These are phyloP conservation scores for Thamnidium elegans DNA, from an alignment of 192 early-diverging fungal genomes.

Conservation along the genomic window DNA sequence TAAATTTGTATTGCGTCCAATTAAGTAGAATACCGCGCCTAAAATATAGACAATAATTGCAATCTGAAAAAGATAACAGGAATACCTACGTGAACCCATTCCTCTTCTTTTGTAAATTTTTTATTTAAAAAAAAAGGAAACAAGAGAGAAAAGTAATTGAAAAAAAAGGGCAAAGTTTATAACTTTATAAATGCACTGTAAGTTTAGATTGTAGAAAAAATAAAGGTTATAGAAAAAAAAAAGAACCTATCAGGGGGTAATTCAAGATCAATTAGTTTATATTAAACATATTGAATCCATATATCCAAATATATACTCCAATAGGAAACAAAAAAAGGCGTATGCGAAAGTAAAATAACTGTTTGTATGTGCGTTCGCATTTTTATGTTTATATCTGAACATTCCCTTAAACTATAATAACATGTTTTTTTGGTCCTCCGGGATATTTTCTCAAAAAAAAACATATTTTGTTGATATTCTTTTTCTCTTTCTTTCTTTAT, in stretches of 20 bases:
- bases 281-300: too few species aligned
- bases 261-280: not conserved
- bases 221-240: not conserved
- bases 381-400: too few species aligned
- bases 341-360: too few species aligned
- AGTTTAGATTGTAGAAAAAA: not conserved
- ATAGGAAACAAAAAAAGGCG: too few species aligned
- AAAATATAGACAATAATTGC: not conserved
- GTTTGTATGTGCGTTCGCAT: too few species aligned
- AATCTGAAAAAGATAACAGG: constrained; percentile 7
- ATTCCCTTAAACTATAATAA: too few species aligned
- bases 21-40: not conserved
- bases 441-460: not conserved
- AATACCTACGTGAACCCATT: constrained; percentile 4
- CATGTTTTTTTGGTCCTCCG: not conserved
- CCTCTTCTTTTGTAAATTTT: not conserved
- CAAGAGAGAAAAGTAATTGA: not conserved
- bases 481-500: not conserved
- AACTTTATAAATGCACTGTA: too few species aligned
- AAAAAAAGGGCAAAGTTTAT: not conserved
- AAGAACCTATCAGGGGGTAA: too few species aligned
- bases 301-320: too few species aligned
- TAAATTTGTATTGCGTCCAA: not conserved
- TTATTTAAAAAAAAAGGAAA: not conserved
- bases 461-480: not conserved